A percentile compares a stretch with the other conserved stretches of the same genome.
These are phyloP conservation scores for Pythium phragmitis DNA, from an alignment of 352 stramenopile genomes.

Conservation along the genomic window DNA sequence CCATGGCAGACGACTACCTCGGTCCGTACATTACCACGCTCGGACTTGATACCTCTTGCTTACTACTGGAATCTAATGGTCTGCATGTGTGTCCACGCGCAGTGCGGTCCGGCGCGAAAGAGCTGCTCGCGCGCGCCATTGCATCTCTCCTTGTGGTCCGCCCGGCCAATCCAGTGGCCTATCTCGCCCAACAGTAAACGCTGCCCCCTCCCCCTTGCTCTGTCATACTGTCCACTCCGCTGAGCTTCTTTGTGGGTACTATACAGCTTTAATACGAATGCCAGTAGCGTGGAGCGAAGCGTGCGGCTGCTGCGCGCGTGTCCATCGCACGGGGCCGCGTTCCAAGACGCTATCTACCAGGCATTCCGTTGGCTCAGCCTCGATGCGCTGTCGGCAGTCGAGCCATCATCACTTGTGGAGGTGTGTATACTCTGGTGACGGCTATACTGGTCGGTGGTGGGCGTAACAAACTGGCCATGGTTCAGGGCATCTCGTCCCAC, in stretches of 20 bases:
- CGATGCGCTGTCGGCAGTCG: neutral
- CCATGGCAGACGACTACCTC: constrained; percentile 21
- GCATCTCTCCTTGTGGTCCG: constrained; percentile 16
- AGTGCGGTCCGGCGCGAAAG: constrained; percentile 21
- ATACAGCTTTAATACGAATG: constrained; percentile 11
- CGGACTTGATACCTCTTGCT: neutral
- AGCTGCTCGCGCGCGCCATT: constrained; percentile 14
- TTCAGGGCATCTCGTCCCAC: neutral
- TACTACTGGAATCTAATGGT: neutral
- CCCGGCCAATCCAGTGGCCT: constrained; percentile 16
- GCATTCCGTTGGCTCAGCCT: constrained; percentile 10
- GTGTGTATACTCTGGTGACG: neutral
- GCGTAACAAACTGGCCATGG: too few species aligned
- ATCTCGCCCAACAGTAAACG: constrained; percentile 21
- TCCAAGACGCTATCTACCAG: constrained; percentile 1
- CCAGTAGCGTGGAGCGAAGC: constrained; percentile 3
- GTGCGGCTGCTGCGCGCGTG: constrained; percentile 10
- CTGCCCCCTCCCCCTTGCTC: too few species aligned
- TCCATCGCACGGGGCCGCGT: neutral
- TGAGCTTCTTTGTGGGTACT: too few species aligned
- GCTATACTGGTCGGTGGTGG: too few species aligned
- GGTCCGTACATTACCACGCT: constrained; percentile 2
- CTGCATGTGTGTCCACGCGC: neutral
- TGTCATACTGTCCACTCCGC: neutral
- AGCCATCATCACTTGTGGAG: neutral